Percentiles rank a stretch among this genome's conserved stretches.
phyloP scores from a whole-genome alignment of 306 rosid species.

The Castanospermum australe region DNA sequence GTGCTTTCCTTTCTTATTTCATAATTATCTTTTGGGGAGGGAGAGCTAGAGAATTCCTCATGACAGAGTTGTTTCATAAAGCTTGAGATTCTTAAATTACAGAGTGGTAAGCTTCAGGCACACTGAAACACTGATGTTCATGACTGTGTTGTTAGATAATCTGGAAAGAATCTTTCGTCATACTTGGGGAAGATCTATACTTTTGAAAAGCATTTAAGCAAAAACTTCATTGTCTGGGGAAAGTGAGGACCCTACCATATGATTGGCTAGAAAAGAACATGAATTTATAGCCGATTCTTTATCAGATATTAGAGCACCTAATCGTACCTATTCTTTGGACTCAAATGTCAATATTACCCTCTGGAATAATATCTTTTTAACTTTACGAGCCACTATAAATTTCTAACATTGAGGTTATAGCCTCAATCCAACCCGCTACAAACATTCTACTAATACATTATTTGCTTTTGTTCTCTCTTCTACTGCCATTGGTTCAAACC shows the following conservation, averaged over 20 bases:
- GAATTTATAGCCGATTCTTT: not conserved
- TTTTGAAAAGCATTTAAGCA: not conserved
- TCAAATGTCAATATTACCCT: not conserved
- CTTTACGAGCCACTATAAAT: constrained; percentile 48
- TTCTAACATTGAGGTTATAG: constrained; percentile 7
- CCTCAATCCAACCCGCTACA: not conserved
- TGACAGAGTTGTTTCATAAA: not conserved
- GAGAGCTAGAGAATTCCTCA: not conserved
- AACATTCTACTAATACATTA: constrained; percentile 1
- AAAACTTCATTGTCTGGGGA: constrained; percentile 31
- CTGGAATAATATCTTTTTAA: constrained; percentile 9
- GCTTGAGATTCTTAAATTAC: constrained; percentile 16
- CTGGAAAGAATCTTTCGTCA: not conserved
- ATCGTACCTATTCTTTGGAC: not conserved
- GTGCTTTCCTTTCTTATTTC: constrained; percentile 22
- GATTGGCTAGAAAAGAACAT: constrained; percentile 40
- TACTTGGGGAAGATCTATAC: not conserved
- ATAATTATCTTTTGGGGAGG: not conserved
- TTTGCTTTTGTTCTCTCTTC: not conserved
- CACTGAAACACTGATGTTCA: not conserved
- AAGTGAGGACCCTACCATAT: constrained; percentile 18
- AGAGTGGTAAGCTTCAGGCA: constrained; percentile 8
- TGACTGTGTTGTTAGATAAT: not conserved
- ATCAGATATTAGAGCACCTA: not conserved
- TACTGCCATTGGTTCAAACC: constrained; percentile 7